Evolutionary conservation across 768 basidiomycete genomes (phyloP).

Genomic region (Xerocomellus amylosporus): DNA sequence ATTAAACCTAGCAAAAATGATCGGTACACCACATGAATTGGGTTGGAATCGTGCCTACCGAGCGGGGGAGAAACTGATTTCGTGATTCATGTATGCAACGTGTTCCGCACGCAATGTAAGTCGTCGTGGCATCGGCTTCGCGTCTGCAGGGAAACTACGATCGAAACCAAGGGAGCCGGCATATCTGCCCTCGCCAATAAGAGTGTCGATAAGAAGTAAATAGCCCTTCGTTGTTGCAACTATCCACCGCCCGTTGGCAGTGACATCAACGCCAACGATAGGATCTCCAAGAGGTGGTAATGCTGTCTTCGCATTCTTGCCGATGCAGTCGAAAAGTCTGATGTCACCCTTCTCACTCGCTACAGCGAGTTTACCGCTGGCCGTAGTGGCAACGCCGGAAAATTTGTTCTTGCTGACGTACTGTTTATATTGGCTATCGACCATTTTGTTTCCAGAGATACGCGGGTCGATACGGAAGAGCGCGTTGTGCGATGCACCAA

Average conservation of each 20-base stretch:
- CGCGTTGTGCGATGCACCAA: constrained; percentile 91
- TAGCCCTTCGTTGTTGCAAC: constrained; percentile 96
- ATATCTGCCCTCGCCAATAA: constrained; percentile 89
- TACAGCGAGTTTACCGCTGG: constrained; percentile 81
- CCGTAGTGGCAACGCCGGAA: constrained; percentile 88
- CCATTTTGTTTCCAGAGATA: constrained; percentile 86
- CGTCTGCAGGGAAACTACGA: constrained; percentile 88
- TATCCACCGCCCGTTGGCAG: constrained; percentile 90
- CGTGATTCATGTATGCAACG: constrained; percentile 89
- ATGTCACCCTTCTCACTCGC: constrained; percentile 97
- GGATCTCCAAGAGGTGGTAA: constrained; percentile 93
- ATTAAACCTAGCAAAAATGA: constrained; percentile 69
- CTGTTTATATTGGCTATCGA: constrained; percentile 93
- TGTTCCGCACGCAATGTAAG: constrained; percentile 89
- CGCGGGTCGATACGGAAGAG: constrained; percentile 98
- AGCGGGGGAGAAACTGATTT: constrained; percentile 89
- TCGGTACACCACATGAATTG: not conserved
- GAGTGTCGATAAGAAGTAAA: constrained; percentile 88
- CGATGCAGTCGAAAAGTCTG: constrained; percentile 89
- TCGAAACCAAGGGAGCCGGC: constrained; percentile 86
- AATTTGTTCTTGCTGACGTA: constrained; percentile 95
- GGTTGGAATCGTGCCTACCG: constrained; percentile 48
- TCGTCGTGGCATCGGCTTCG: constrained; percentile 88
- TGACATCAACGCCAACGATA: constrained; percentile 91
- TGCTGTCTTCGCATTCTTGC: constrained; percentile 99